A percentile compares a stretch with the other conserved stretches of the same genome.
Evolutionary conservation across 345 rosid genomes (phyloP).

Genomic region (Theobroma cacao): DNA sequence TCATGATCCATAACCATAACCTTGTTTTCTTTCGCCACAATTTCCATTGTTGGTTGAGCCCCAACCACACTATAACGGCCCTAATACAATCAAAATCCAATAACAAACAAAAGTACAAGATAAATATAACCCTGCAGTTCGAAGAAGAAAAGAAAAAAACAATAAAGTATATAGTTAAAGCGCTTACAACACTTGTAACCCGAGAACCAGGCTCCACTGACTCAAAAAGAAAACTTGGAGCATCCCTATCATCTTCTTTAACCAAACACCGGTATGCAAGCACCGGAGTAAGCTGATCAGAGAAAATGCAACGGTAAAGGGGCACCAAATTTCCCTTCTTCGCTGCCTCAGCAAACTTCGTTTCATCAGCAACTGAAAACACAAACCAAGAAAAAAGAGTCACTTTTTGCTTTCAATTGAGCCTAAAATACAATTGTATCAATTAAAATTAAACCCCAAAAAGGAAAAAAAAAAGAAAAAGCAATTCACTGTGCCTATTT

Average conservation of each 20-base stretch:
- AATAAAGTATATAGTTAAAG: neutral
- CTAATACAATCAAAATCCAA: constrained; percentile 33
- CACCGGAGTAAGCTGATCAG: constrained; percentile 88
- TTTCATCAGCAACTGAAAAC: constrained; percentile 41
- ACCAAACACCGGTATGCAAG: constrained; percentile 87
- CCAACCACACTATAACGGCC: constrained; percentile 86
- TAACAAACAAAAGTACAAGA: neutral
- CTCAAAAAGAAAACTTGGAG: constrained; percentile 89
- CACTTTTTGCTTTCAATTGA: neutral
- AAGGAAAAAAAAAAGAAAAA: neutral
- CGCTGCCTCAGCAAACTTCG: constrained; percentile 56
- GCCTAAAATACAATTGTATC: neutral
- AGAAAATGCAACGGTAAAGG: constrained; percentile 63
- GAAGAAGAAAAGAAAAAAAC: neutral
- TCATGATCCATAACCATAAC: constrained; percentile 75
- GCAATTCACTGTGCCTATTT: no score
- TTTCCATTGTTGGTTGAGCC: constrained; percentile 74
- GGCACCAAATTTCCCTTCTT: constrained; percentile 66
- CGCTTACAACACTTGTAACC: constrained; percentile 58
- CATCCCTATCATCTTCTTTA: constrained; percentile 76
- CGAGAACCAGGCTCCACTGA: constrained; percentile 70
- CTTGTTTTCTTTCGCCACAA: constrained; percentile 70
- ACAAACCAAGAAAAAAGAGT: neutral
- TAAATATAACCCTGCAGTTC: neutral
- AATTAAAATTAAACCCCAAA: constrained; percentile 8